Evolutionary conservation across 106 monocot genomes (phyloP).

Genomic region (Posidonia australis): DNA sequence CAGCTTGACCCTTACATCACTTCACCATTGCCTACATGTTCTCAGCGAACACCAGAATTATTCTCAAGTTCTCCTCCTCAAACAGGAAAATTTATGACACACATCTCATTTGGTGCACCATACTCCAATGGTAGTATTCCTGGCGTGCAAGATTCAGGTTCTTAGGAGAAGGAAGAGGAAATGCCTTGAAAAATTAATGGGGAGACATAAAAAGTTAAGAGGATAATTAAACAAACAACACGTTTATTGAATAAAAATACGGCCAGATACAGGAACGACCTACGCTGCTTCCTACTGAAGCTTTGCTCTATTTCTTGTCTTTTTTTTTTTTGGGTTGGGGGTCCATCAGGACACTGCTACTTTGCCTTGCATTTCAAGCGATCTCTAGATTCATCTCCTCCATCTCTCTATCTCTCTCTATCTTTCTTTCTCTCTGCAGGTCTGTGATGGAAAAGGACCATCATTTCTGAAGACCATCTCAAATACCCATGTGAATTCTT

Average conservation of each 20-base stretch:
- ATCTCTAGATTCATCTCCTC: slow-evolving; percentile 23
- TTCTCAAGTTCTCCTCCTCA: background rate
- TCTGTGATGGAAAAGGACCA: slow-evolving; percentile 26
- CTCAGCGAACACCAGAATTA: background rate
- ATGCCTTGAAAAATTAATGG: background rate
- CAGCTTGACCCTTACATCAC: slow-evolving; percentile 3
- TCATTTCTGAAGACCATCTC: slow-evolving; percentile 23
- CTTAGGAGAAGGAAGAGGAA: background rate
- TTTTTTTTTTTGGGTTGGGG: slow-evolving; percentile 4
- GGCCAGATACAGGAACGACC: background rate
- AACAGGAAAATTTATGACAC: background rate
- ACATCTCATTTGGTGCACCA: background rate
- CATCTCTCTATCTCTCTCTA: slow-evolving; percentile 5
- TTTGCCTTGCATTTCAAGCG: slow-evolving; percentile 51
- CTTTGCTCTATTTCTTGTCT: background rate
- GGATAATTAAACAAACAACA: background rate
- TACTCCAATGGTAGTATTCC: background rate
- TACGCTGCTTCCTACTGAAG: slow-evolving; percentile 11
- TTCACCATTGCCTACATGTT: background rate
- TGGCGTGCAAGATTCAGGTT: slow-evolving; percentile 7
- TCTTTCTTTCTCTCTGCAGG: slow-evolving; percentile 5
- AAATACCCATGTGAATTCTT: slow-evolving; percentile 37
- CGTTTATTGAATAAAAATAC: background rate
- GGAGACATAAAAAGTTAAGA: background rate
- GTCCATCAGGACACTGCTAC: slow-evolving; percentile 33